Base-by-base conservation (phyloP, 371 early-diverging fungal genomes). In the Syncephalastrum contaminatum region DNA sequence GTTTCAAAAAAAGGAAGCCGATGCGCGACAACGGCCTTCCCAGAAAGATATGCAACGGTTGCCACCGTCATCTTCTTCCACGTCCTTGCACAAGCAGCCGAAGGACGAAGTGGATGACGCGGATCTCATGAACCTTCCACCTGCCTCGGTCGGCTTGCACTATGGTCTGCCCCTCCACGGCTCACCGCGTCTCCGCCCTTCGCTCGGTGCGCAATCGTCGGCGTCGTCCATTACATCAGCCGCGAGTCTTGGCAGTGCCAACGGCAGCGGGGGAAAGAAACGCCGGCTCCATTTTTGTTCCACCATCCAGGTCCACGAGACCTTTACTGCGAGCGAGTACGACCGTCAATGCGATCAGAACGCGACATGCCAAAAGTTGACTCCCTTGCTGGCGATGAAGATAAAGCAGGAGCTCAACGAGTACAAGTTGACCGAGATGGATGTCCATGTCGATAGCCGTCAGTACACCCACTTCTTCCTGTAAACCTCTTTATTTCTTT, bases 331-430 rank as follows among this genome's bases (percentile, higher is more conserved):
- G 4, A 15, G 47, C 22, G 85, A 86, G 41, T 89, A 89, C 51
- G 90, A 90, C 59, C 77, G 91, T 18, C 75, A 77, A 8, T 86
- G 87, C 51, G 84, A 87, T 63, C 62, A 72, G 1, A 71, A 81
- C 39, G 66, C 79, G 47, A 86, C 86, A 13, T 82, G 85, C 46
- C 75, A 75, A 43, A 79, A 82, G 41, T 60, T 89, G 12, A 87
- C 88, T 1, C 80, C 87, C 5, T 64, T 72, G 4, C 67, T 87
- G 19, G 87, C 88, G 8, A 73, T 84, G 64, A 77, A 80, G 59
- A 89, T 90, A 60, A 89, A 89, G 57, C 75, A 83, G 59, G 91
- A 90, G 57, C 64, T 90, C 50, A 90, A 90, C 61, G 83, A 88
- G 58, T 90, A 78, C 66, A 90, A 90, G 74, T 58, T 84, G 20